Evolutionary conservation across 2,329 filamentous ascomycete genomes (phyloP).

Genomic region (Clonostachys rosea): DNA sequence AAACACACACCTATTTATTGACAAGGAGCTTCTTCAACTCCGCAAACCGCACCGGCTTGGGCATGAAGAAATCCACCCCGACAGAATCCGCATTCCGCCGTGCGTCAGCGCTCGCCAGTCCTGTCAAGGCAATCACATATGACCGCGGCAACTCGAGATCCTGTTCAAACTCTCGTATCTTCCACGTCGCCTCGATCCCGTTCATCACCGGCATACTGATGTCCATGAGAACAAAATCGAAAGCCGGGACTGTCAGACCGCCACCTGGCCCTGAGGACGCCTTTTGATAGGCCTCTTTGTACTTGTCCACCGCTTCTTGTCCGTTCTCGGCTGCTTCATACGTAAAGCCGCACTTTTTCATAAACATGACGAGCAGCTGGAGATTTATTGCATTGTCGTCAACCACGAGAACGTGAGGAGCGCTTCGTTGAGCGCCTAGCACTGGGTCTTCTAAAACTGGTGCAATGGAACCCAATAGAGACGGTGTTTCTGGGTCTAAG

Average conservation of each 20-base stretch:
- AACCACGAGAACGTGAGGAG: conserved; percentile 19
- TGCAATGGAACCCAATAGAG: neutral
- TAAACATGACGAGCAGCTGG: conserved; percentile 32
- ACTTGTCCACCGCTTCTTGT: conserved; percentile 38
- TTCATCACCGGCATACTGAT: conserved; percentile 53
- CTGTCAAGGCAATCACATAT: conserved; percentile 47
- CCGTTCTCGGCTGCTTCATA: conserved; percentile 39
- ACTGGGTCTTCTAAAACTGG: neutral
- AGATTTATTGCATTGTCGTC: conserved; percentile 38
- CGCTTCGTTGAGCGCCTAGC: neutral
- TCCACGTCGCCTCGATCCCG: conserved; percentile 39
- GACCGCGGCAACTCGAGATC: conserved; percentile 30
- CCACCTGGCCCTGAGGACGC: neutral
- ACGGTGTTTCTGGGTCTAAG: conserved; percentile 1
- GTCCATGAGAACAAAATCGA: conserved; percentile 37
- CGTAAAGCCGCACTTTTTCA: conserved; percentile 32
- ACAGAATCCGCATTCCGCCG: conserved; percentile 41
- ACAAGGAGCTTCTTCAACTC: conserved; percentile 30
- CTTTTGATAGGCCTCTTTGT: conserved; percentile 18
- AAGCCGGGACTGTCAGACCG: conserved; percentile 5
- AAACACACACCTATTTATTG: too few relatives aligned
- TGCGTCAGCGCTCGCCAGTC: conserved; percentile 41
- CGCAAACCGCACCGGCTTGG: conserved; percentile 41
- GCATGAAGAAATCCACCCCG: conserved; percentile 44
- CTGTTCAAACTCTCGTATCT: conserved; percentile 42